Evolutionary conservation across 2,329 filamentous ascomycete species (phyloP).

Genomic region (Stachybotrys chartarum): DNA sequence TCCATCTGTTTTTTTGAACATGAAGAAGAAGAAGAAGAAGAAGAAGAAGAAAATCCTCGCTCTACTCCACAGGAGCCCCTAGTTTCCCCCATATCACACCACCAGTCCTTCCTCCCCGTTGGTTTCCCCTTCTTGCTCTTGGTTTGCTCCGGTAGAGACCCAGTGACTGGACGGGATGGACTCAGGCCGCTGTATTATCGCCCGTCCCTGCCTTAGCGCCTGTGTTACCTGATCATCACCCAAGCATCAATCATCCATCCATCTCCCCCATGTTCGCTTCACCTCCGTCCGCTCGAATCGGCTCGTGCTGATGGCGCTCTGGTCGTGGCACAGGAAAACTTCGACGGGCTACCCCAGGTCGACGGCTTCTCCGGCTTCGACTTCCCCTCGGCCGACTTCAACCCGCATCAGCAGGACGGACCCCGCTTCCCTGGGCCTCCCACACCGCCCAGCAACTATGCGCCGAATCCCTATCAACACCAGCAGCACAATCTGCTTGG

Average conservation of each 20-base stretch:
- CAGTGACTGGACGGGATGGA: conserved; percentile 9
- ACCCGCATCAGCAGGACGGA: conserved; percentile 20
- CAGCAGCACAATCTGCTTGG: conserved; percentile 16
- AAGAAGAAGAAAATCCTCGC: too few relatives aligned
- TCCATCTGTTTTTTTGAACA: too few relatives aligned
- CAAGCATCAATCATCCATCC: background rate
- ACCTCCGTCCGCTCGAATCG: too few relatives aligned
- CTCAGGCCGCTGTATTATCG: conserved; percentile 6
- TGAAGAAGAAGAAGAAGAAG: too few relatives aligned
- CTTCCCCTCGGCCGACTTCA: conserved; percentile 27
- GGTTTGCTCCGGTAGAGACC: background rate
- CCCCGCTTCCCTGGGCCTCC: conserved; percentile 38
- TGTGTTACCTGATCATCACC: conserved; percentile 26
- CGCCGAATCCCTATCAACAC: conserved; percentile 13
- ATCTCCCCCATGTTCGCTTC: too few relatives aligned
- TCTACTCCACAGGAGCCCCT: too few relatives aligned
- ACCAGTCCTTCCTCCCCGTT: background rate
- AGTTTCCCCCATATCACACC: too few relatives aligned
- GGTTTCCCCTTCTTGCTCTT: background rate
- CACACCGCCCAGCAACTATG: conserved; percentile 40
- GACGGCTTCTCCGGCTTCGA: conserved; percentile 44
- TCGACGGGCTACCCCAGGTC: conserved; percentile 36
- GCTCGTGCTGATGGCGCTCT: conserved; percentile 1
- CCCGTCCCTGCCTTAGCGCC: conserved; percentile 17
- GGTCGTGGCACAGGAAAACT: conserved; percentile 40